These are phyloP conservation scores for Pezicula radicicola DNA, from an alignment of 2,329 filamentous ascomycete genomes.

Conservation along the genomic window DNA sequence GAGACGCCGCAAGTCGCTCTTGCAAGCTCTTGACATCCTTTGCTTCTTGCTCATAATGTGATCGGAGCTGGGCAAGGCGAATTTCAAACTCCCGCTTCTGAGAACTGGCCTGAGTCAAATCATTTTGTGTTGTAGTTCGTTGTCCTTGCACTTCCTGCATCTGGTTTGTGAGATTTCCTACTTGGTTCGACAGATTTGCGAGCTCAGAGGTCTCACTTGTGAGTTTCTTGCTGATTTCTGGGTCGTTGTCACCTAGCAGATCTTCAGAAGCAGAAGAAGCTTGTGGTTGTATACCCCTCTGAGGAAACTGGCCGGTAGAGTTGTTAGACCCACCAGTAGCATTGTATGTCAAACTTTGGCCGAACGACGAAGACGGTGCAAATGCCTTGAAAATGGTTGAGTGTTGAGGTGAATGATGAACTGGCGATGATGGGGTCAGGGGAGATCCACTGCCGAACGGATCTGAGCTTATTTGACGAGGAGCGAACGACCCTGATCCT, in stretches of 20 bases:
- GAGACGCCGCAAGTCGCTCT: constrained; percentile 73
- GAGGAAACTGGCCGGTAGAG: constrained; percentile 27
- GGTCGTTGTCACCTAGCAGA: constrained; percentile 85
- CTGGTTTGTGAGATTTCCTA: constrained; percentile 84
- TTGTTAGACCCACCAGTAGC: constrained; percentile 57
- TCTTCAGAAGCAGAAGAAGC: constrained; percentile 66
- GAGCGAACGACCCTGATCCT: constrained; percentile 59
- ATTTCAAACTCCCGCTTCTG: constrained; percentile 94
- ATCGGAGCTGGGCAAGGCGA: constrained; percentile 79
- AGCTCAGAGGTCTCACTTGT: constrained; percentile 88
- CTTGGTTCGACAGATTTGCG: constrained; percentile 94
- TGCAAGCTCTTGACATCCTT: constrained; percentile 81
- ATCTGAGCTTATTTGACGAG: constrained; percentile 30
- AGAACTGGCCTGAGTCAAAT: constrained; percentile 74
- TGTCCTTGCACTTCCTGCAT: constrained; percentile 91
- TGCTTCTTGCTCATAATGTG: constrained; percentile 90
- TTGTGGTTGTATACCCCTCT: constrained; percentile 36
- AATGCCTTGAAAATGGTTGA: constrained; percentile 76
- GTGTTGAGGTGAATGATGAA: constrained; percentile 18
- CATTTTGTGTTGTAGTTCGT: constrained; percentile 73
- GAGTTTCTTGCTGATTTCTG: constrained; percentile 82
- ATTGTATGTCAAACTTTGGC: constrained; percentile 75
- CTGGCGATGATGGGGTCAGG: constrained; percentile 23
- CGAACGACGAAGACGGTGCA: constrained; percentile 87
- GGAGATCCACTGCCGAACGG: constrained; percentile 36